phyloP scores from a whole-genome alignment of 768 basidiomycete genomes.

The Candolleomyces aberdarensis region DNA sequence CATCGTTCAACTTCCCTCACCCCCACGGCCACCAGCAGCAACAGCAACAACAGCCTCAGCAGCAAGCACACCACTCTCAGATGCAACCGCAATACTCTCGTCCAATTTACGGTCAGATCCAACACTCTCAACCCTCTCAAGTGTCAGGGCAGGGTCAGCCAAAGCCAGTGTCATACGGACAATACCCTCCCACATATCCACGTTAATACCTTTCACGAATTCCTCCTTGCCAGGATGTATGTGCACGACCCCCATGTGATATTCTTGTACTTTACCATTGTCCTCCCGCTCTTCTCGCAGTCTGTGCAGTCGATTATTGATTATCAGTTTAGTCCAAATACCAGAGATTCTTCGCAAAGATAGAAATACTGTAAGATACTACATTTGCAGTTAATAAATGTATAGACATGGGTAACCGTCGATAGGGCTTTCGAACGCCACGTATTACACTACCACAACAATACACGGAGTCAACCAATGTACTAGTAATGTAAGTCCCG shows the following conservation, averaged over 20 bases:
- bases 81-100: slow-evolving; percentile 27
- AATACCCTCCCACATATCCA: slow-evolving; percentile 12
- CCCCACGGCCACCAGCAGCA: slow-evolving; percentile 52
- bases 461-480: no score
- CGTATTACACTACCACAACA: no score
- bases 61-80: slow-evolving; percentile 32
- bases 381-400: no score
- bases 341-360: no score
- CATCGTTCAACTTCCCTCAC: slow-evolving; percentile 66
- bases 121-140: slow-evolving; percentile 10
- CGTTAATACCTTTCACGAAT: slow-evolving; percentile 4
- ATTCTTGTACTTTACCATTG: no score
- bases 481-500: no score
- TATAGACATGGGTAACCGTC: no score
- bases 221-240: neutral
- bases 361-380: no score
- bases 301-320: no score
- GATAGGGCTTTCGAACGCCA: no score
- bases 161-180: slow-evolving; percentile 6
- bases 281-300: no score
- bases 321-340: no score
- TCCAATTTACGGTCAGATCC: slow-evolving; percentile 12
- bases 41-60: slow-evolving; percentile 28
- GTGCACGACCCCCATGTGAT: neutral
- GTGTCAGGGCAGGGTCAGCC: neutral